phyloP scores from a whole-genome alignment of 331 rosid species.

The Rhamnella rubrinervis region DNA sequence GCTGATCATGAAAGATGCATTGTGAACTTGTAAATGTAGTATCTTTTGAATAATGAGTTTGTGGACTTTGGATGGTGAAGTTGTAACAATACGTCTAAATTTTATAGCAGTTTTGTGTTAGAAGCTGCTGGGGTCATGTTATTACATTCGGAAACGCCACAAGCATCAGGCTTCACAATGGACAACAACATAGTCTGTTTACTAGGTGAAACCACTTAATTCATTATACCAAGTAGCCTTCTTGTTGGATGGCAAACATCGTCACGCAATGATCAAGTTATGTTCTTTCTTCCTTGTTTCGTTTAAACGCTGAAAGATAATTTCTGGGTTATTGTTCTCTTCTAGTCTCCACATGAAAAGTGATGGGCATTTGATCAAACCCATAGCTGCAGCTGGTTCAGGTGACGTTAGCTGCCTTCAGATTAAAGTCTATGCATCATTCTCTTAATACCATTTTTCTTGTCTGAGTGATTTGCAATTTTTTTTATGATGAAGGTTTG shows the following conservation, averaged over 20 bases:
- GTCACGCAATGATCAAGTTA: neutral
- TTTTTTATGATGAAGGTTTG: slow-evolving; percentile 47
- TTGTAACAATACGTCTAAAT: neutral
- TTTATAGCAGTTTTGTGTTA: slow-evolving; percentile 16
- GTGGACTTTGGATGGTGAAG: neutral
- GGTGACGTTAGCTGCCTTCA: slow-evolving; percentile 35
- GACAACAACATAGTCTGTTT: slow-evolving; percentile 18
- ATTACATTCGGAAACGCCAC: slow-evolving; percentile 12
- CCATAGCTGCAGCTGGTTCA: slow-evolving; percentile 54
- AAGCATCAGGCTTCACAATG: slow-evolving; percentile 14
- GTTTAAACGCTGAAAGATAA: neutral
- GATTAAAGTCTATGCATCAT: no score
- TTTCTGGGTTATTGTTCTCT: slow-evolving; percentile 33
- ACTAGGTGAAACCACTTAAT: slow-evolving; percentile 19
- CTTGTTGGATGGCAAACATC: neutral
- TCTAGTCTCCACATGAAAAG: slow-evolving; percentile 20
- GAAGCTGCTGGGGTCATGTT: slow-evolving; percentile 22
- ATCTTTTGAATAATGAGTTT: neutral
- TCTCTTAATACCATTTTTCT: neutral
- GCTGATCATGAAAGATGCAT: neutral
- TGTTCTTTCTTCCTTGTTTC: neutral
- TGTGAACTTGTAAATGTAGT: neutral
- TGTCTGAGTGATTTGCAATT: neutral
- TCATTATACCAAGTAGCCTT: neutral
- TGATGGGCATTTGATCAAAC: slow-evolving; percentile 25